Evolutionary conservation across 2,329 filamentous ascomycete genomes (phyloP).

Genomic region (Aspergillus aculeatinus): DNA sequence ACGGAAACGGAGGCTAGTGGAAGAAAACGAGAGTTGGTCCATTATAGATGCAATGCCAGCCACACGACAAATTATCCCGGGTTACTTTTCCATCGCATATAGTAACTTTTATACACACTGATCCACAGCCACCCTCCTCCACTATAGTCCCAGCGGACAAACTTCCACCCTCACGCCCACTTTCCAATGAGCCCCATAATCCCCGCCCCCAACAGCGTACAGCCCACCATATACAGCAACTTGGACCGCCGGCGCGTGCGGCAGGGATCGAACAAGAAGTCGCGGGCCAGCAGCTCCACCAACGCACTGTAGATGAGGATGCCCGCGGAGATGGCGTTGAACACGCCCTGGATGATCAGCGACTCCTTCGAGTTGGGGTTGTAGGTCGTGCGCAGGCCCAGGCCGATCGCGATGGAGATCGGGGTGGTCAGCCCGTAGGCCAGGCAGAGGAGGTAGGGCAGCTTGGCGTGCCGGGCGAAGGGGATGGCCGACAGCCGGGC

Average conservation of each 20-base stretch:
- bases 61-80: too few relatives aligned
- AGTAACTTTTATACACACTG: not conserved
- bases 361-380: constrained; percentile 3
- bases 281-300: constrained; percentile 4
- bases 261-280: constrained; percentile 4
- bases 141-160: not conserved
- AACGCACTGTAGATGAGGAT: constrained; percentile 2
- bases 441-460: constrained; percentile 1
- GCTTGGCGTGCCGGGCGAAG: constrained; percentile 34
- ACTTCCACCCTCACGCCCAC: constrained; percentile 42
- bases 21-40: too few relatives aligned
- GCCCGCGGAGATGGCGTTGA: constrained; percentile 1
- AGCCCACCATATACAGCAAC: constrained; percentile 46
- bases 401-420: constrained; percentile 3
- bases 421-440: constrained; percentile 3
- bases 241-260: constrained; percentile 13
- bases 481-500: constrained; percentile 59
- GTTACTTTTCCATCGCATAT: too few relatives aligned
- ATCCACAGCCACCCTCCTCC: not conserved
- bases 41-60: too few relatives aligned
- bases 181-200: constrained; percentile 54
- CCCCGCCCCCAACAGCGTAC: constrained; percentile 41
- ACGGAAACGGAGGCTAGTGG: too few relatives aligned
- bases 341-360: constrained; percentile 2
- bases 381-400: not conserved